Conservation (phyloP, 257 asterid genomes). For the Asclepias syriaca region DNA sequence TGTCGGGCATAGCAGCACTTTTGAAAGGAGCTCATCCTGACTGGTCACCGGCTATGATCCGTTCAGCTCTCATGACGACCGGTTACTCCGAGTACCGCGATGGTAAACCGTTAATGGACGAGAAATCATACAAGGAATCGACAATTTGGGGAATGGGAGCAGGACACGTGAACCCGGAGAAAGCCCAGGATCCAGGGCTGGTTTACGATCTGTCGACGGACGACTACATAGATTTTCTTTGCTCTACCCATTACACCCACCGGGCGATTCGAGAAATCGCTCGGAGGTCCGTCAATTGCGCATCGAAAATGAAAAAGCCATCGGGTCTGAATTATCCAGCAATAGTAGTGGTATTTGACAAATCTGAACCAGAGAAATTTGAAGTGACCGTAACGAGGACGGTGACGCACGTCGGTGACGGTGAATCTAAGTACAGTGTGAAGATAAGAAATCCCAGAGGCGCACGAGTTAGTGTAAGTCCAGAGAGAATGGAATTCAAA, state of each 20-base stretch:
- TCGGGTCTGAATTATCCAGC: constrained; percentile 86
- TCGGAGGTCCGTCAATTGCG: constrained; percentile 33
- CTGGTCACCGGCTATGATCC: constrained; percentile 94
- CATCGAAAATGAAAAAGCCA: constrained; percentile 30
- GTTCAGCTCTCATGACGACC: constrained; percentile 86
- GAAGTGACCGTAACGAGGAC: constrained; percentile 39
- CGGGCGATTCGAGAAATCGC: constrained; percentile 39
- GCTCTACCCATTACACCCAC: constrained; percentile 49
- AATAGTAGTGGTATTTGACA: constrained; percentile 42
- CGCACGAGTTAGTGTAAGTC: constrained; percentile 38
- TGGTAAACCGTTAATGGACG: constrained; percentile 58
- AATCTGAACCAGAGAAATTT: not conserved
- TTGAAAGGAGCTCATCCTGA: constrained; percentile 82
- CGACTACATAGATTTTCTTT: constrained; percentile 62
- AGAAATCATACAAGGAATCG: constrained; percentile 42
- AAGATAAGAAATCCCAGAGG: constrained; percentile 38
- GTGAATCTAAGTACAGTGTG: constrained; percentile 28
- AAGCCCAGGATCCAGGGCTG: constrained; percentile 72
- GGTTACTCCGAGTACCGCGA: constrained; percentile 43
- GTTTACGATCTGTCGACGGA: constrained; percentile 47
- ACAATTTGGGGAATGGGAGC: constrained; percentile 65
- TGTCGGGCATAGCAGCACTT: constrained; percentile 76
- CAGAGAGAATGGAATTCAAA: constrained; percentile 38
- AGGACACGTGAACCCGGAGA: constrained; percentile 73
- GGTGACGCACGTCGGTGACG: constrained; percentile 48